Evolutionary conservation across 2,329 filamentous ascomycete species (phyloP), one percentile per base, ranked within the genome.

Genomic region (Botrytis pseudocinerea): DNA sequence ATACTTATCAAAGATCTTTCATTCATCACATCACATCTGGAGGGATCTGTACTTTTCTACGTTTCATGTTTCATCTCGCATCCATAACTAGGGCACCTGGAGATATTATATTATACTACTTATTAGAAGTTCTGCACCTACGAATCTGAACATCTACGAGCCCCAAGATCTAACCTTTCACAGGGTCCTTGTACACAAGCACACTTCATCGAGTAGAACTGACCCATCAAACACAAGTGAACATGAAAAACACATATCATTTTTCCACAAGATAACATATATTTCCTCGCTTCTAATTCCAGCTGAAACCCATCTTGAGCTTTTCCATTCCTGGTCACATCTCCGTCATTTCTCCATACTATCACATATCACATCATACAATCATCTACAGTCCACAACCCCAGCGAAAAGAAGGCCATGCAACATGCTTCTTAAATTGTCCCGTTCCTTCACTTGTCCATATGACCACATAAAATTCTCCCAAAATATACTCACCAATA

Each of bases 311-410:
- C n/a, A 64, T 44, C 61, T 63, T 32, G 32, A 18, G 46, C 64
- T 40, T 68, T 68, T 69, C 28, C 48, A 42, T 69, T 32, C 48
- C 22, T 57, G n/a, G 25, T 18, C 38, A 65, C 38, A 32, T 69
- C 48, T 57, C 18, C n/a, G 28, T 44, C 65, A 57, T 69, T 69
- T 32, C 48, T 59, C 65, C 40, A 57, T 69, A n/a, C n/a, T 40
- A 69, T 57, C 65, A 69, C 48, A 69, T 42, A 32, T 57, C 65
- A 69, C 65, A 69, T 57, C 48, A 69, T 69, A 57, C 65, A 69
- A 57, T 59, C 65, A 69, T 57, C 65, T 57, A 69, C 18, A 57
- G 1, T 6, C 35, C 38, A 57, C n/a, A 69, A 57, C 48, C 35
- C 10, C 18, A 42, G 48, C 38, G 40, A 57, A 42, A 35, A 64